These are phyloP conservation scores for Didymella lethalis DNA, from an alignment of 2,329 filamentous ascomycete genomes.

Conservation along the genomic window DNA sequence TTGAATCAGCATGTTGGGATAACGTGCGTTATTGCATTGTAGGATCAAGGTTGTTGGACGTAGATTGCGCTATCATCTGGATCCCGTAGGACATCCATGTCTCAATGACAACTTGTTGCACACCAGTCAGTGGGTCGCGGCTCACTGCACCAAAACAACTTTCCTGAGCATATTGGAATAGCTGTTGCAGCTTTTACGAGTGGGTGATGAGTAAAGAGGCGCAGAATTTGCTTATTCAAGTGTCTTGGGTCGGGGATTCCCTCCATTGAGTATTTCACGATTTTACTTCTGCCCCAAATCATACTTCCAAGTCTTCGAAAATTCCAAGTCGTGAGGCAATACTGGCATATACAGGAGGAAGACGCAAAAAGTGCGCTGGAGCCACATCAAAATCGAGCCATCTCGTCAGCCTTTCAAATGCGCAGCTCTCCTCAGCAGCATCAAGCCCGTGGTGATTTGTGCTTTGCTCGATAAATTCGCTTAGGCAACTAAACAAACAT, in stretches of 20 bases:
- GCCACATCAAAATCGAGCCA: neutral
- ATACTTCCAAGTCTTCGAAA: no score
- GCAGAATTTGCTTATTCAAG: no score
- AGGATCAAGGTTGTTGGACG: neutral
- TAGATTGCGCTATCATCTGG: neutral
- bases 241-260: no score
- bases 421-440: neutral
- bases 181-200: neutral
- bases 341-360: neutral
- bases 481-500: neutral
- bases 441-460: neutral
- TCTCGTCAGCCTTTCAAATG: neutral
- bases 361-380: neutral
- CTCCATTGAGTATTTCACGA: no score
- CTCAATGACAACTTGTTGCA: conserved; percentile 4
- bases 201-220: neutral
- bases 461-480: neutral
- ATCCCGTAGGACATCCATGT: conserved; percentile 3
- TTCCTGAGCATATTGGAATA: neutral
- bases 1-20: neutral
- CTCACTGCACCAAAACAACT: neutral
- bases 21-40: neutral
- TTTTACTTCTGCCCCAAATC: no score
- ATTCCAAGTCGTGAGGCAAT: neutral
- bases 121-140: neutral